Conservation (phyloP, 805 yeast species). For the Diddensiella transvaalensis region DNA sequence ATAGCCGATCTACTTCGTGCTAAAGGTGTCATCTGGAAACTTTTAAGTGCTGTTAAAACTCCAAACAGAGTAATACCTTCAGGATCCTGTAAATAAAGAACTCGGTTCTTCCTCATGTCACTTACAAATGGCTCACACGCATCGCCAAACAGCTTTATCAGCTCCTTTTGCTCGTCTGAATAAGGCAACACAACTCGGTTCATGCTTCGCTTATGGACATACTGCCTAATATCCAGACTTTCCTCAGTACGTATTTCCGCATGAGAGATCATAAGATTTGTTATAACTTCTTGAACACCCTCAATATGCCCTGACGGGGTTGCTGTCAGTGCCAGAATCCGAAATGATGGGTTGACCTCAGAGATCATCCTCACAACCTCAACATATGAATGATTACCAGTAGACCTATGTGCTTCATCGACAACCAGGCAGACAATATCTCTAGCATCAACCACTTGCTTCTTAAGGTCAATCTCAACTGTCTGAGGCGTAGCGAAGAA, state of each 20-base stretch:
- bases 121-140: conserved; percentile 67
- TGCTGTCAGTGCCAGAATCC: conserved; percentile 87
- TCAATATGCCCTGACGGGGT: conserved; percentile 90
- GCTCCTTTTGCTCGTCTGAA: conserved; percentile 52
- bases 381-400: conserved; percentile 84
- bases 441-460: conserved; percentile 74
- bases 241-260: conserved; percentile 85
- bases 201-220: conserved; percentile 66
- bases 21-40: conserved; percentile 29
- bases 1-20: conserved; percentile 22
- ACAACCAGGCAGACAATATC: conserved; percentile 71
- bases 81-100: conserved; percentile 66
- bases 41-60: conserved; percentile 65
- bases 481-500: conserved; percentile 97
- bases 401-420: conserved; percentile 95
- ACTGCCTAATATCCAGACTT: conserved; percentile 72
- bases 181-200: conserved; percentile 55
- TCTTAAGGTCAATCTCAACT: conserved; percentile 79
- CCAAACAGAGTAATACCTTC: conserved; percentile 62
- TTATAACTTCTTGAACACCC: conserved; percentile 81
- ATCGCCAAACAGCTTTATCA: conserved; percentile 51
- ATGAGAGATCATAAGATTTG: conserved; percentile 65
- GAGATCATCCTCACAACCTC: conserved; percentile 69
- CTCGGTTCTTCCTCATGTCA: conserved; percentile 59
- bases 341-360: conserved; percentile 59